Conservation (phyloP, 2,329 filamentous ascomycete genomes). For the Esteya vermicola region DNA sequence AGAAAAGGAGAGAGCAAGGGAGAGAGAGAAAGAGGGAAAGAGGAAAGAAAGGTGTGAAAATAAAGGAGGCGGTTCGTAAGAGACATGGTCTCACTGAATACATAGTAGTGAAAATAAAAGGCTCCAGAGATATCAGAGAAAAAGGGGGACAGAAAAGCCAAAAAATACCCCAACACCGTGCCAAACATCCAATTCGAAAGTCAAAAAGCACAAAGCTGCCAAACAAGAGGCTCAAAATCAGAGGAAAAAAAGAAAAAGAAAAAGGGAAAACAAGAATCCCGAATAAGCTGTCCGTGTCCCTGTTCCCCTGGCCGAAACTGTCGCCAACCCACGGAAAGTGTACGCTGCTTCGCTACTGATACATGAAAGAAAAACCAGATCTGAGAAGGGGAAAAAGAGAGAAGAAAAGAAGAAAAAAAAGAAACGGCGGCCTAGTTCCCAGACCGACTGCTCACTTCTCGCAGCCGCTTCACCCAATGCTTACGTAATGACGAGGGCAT, state of each 20-base stretch:
- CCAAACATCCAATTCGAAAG: not conserved
- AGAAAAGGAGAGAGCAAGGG: too few species aligned
- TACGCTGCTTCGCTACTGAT: too few species aligned
- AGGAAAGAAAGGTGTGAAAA: too few species aligned
- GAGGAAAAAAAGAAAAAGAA: not conserved
- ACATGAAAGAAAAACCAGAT: not conserved
- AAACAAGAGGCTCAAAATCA: not conserved
- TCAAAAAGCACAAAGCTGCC: not conserved
- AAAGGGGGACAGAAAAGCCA: too few species aligned
- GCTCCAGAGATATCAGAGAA: too few species aligned
- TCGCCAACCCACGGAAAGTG: too few species aligned
- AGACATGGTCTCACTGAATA: not conserved
- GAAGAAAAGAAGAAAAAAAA: not conserved
- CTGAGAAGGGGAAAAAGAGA: not conserved
- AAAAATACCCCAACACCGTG: not conserved
- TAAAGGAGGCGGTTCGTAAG: too few species aligned
- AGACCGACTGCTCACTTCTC: slow-evolving; percentile 25
- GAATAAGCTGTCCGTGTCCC: too few species aligned
- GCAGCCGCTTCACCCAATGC: slow-evolving; percentile 40
- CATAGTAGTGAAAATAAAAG: not conserved
- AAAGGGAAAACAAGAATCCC: too few species aligned
- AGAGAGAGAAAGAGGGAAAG: too few species aligned
- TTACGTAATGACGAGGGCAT: slow-evolving; percentile 37
- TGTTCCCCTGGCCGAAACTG: too few species aligned
- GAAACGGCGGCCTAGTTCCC: slow-evolving; percentile 6